Percentiles rank a stretch among this genome's conserved stretches.
Conservation (phyloP, 352 stramenopile species). For the Phytophthora vignae region DNA sequence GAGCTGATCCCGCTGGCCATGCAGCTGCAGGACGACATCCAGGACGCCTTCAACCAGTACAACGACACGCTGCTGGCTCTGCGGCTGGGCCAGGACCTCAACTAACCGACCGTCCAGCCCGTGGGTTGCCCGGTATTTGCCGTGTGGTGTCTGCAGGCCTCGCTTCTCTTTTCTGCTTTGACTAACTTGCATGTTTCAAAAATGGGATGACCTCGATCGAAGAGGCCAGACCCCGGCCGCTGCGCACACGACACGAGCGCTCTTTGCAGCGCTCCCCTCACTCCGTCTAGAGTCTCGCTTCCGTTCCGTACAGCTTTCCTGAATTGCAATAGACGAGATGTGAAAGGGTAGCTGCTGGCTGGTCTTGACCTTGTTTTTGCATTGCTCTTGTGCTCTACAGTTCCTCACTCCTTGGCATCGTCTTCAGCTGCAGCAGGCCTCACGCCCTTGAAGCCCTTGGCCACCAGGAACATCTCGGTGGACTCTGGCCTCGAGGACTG, state of each 20-base stretch:
- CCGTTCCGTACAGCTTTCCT: constrained; percentile 22
- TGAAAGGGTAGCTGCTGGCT: constrained; percentile 18
- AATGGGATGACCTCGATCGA: constrained; percentile 39
- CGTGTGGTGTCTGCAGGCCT: constrained; percentile 28
- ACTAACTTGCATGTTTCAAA: constrained; percentile 39
- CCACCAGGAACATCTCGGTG: constrained; percentile 87
- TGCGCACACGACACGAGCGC: constrained; percentile 28
- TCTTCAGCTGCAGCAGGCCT: not conserved
- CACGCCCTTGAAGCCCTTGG: constrained; percentile 66
- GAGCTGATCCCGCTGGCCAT: constrained; percentile 89
- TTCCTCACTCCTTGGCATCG: not conserved
- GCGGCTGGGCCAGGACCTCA: constrained; percentile 85
- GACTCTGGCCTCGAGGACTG: constrained; percentile 81
- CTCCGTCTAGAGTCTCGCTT: constrained; percentile 29
- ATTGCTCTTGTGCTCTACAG: not conserved
- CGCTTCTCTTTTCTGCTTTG: constrained; percentile 35
- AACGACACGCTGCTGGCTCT: constrained; percentile 90
- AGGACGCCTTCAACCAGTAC: constrained; percentile 93
- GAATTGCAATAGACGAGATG: constrained; percentile 48
- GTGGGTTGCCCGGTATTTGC: constrained; percentile 23
- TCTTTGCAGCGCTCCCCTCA: constrained; percentile 16
- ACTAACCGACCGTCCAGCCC: constrained; percentile 46
- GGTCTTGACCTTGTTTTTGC: not conserved
- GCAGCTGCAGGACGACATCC: constrained; percentile 92
- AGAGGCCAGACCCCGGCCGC: constrained; percentile 29